Evolutionary conservation across 2,329 filamentous ascomycete genomes (phyloP), one percentile per base, ranked within the genome.

Genomic region (Pestalotiopsis sp.): DNA sequence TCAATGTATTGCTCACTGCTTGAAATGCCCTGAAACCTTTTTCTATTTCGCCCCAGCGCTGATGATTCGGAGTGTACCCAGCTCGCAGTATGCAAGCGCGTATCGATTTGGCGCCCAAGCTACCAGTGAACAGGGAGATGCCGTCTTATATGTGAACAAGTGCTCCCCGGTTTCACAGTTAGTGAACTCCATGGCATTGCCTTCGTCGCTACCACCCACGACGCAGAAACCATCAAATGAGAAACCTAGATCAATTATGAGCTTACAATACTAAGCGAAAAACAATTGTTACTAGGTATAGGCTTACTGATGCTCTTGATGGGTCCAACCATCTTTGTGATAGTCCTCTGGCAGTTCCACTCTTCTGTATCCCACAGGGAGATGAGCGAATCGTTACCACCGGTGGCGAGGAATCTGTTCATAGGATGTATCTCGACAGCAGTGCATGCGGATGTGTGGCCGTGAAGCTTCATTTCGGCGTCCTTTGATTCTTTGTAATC

Each of bases 21-120:
- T 9, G 31, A 9, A 7, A 36, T 36, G 31, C 31, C 31, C 6
- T 5, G 45, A 9, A 20, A 9, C n/a, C 6, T 52, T n/a, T n/a
- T 9, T 52, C 59, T 62, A 83, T 73, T 84, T 85, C 67, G 80
- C 79, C 62, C 84, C 84, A 25, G 79, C 74, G 72, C 89, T 88
- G 49, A 93, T 83, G 68, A 94, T 93, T 74, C 91, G 90, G 68
- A 95, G 79, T 65, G 86, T 86, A 0, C 91, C 91, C 45, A 89
- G 80, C 75, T 95, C 92, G 66, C 89, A 89, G 77, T 93, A 94
- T 2, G 92, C 93, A 69, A 95, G 80, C 72, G 88, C 90, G 78
- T 95, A 95, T 68, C 90, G 85, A 57, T 87, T 90, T 2, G 93
- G 93, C 72, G 93, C 92, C 92, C 92, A 95, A 2, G 91, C 87